Evolutionary conservation across 2,329 filamentous ascomycete species (phyloP).

Genomic region (Lizonia empirigonia): DNA sequence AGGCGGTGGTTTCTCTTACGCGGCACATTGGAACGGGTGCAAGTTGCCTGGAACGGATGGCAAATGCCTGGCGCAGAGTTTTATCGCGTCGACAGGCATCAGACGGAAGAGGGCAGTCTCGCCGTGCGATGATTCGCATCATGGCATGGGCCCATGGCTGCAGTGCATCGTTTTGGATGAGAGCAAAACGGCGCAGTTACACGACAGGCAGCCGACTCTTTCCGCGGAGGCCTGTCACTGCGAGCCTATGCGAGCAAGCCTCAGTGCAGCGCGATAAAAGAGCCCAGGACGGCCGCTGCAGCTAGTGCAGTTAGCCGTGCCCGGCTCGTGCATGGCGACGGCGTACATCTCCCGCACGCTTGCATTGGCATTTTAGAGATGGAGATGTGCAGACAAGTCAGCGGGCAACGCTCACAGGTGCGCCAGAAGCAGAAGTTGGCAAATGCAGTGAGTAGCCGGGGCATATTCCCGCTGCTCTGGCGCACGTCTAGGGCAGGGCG

Average conservation of each 20-base stretch:
- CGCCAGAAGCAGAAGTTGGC: background rate
- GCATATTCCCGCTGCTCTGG: conserved; percentile 1
- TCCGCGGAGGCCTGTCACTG: conserved; percentile 28
- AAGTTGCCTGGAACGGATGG: conserved; percentile 16
- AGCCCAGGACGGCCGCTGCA: conserved; percentile 27
- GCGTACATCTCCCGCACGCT: conserved; percentile 39
- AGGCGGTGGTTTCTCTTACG: conserved; percentile 30
- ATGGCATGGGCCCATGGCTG: conserved; percentile 24
- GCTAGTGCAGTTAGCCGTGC: conserved; percentile 31
- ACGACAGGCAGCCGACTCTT: conserved; percentile 36
- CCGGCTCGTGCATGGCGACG: conserved; percentile 30
- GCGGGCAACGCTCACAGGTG: background rate
- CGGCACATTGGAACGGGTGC: conserved; percentile 29
- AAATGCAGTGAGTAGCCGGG: background rate
- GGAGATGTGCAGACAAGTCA: background rate
- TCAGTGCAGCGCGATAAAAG: conserved; percentile 23
- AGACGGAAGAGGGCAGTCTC: conserved; percentile 17
- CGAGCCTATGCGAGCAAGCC: conserved; percentile 10
- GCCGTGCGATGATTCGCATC: conserved; percentile 30
- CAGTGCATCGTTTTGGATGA: conserved; percentile 35
- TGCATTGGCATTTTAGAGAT: conserved; percentile 11
- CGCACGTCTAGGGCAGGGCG: conserved; percentile 3
- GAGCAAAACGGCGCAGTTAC: conserved; percentile 33
- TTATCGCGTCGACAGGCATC: conserved; percentile 27
- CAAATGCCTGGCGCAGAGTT: conserved; percentile 23